These are phyloP conservation scores for Neurospora sublineolata DNA, from an alignment of 495 filamentous ascomycete species.

Conservation along the genomic window DNA sequence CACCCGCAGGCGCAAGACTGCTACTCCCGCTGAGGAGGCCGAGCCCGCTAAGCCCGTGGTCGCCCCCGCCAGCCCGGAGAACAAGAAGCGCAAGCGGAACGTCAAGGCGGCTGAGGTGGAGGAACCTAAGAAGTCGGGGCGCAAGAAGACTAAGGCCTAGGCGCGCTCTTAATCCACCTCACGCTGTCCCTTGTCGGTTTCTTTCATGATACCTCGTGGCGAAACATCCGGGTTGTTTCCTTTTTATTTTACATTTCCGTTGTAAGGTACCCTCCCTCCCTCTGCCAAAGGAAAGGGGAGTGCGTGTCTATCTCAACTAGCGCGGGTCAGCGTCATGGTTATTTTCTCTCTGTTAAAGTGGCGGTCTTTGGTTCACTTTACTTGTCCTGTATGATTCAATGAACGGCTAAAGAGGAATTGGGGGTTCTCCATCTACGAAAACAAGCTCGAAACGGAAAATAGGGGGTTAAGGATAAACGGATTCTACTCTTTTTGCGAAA, in stretches of 20 bases:
- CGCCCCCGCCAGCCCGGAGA: conserved; percentile 37
- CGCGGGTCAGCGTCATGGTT: neutral
- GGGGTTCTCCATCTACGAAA: neutral
- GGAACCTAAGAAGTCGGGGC: conserved; percentile 42
- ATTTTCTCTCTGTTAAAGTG: conserved; percentile 1
- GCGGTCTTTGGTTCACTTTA: neutral
- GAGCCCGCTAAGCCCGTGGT: conserved; percentile 42
- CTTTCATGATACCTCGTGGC: conserved; percentile 23
- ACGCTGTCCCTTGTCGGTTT: conserved; percentile 7
- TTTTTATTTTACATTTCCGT: neutral
- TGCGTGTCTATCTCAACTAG: neutral
- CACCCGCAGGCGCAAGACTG: conserved; percentile 39
- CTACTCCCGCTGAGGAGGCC: conserved; percentile 36
- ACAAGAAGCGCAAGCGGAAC: conserved; percentile 56
- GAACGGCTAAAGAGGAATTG: neutral
- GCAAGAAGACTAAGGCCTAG: conserved; percentile 38
- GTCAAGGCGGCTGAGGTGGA: conserved; percentile 35
- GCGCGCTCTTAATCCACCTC: conserved; percentile 1
- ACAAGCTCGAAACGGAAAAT: neutral
- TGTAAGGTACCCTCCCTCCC: conserved; percentile 6
- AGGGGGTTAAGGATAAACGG: neutral
- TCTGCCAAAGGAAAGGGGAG: neutral
- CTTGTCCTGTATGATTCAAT: conserved; percentile 9
- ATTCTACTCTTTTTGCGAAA: neutral
- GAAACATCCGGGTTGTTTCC: conserved; percentile 5